Percentiles rank a stretch among this genome's conserved stretches.
phyloP scores from a whole-genome alignment of 1,284 basidiomycete genomes.

The Vanrija humicola region DNA sequence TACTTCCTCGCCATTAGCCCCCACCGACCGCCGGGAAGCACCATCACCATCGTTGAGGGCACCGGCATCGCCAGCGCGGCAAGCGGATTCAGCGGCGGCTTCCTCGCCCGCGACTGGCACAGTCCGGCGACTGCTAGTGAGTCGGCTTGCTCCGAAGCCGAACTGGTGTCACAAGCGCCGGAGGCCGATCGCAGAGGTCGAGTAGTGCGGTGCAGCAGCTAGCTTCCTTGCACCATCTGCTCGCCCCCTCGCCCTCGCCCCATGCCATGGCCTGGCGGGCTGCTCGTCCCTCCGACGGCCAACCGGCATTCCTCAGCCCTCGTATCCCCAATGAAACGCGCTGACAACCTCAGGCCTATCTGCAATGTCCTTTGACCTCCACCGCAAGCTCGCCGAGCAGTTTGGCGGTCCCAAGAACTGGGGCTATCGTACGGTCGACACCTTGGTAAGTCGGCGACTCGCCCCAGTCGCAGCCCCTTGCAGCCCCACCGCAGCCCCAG shows the following conservation, averaged over 20 bases:
- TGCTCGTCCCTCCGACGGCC: too few species aligned
- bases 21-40: conserved; percentile 49
- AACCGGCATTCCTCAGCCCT: not conserved
- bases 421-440: conserved; percentile 72
- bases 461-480: not conserved
- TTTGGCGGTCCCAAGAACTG: conserved; percentile 69
- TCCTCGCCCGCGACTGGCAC: conserved; percentile 80
- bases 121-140: conserved; percentile 49
- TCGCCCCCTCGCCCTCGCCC: not conserved
- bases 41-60: conserved; percentile 66
- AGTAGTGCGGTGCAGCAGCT: not conserved
- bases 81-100: conserved; percentile 84
- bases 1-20: conserved; percentile 40
- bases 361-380: conserved; percentile 71
- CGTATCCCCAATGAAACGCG: not conserved
- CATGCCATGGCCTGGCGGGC: not conserved
- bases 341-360: conserved; percentile 54
- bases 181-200: too few species aligned
- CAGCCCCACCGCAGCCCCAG: not conserved
- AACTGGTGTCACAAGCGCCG: not conserved
- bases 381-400: conserved; percentile 69
- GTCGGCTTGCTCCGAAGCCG: not conserved
- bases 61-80: conserved; percentile 61
- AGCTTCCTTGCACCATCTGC: not conserved
- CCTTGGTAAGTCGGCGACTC: conserved; percentile 34